Evolutionary conservation across 2,329 filamentous ascomycete genomes (phyloP), one percentile per base, ranked within the genome.

Genomic region (Anthostomella pinea): DNA sequence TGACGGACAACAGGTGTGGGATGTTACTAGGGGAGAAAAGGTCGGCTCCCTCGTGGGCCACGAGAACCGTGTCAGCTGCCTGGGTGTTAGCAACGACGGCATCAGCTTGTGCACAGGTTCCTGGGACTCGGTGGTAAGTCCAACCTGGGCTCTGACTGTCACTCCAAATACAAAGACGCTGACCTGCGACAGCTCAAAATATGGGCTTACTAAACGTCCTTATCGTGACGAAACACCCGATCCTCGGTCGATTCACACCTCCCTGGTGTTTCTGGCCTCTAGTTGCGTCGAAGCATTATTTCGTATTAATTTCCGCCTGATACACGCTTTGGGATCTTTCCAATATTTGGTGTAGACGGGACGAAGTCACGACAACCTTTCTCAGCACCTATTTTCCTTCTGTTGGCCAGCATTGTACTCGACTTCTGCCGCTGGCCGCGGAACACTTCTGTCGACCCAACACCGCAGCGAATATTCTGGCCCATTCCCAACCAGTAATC

Each of bases 81-180:
- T 98, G 62, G 93, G 93, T 52, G 93, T 98, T 56, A 97, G 91
- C 76, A 97, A 97, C 66, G 93, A 98, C 62, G 93, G 91, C 47
- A 95, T 97, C 72, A 97, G 91, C 73, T 76, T 98, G 72, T 97
- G 93, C 79, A 98, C 93, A 60, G 93, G 93, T 66, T 98, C 93
- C 53, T 98, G 93, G 93, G 93, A 98, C 72, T 96, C 93, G 58
- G 78, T 95, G 75, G 93, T 97, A 79, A 72, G 88, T 77, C 38
- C 27, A 8, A 25, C 11, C 7, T 30, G 32, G 4, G 10, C 15
- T 23, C 3, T n/a, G 19, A 2, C 34, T 39, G 7, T 23, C 8
- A n/a, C 5, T 28, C 10, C 19, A 8, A 3, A 25, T 19, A 16
- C 2, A 74, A 67, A 79, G 75, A 19, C 46, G 48, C 60, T 67